These are phyloP conservation scores for Aspergillus japonicus DNA, from an alignment of 2,329 filamentous ascomycete genomes.

Conservation along the genomic window DNA sequence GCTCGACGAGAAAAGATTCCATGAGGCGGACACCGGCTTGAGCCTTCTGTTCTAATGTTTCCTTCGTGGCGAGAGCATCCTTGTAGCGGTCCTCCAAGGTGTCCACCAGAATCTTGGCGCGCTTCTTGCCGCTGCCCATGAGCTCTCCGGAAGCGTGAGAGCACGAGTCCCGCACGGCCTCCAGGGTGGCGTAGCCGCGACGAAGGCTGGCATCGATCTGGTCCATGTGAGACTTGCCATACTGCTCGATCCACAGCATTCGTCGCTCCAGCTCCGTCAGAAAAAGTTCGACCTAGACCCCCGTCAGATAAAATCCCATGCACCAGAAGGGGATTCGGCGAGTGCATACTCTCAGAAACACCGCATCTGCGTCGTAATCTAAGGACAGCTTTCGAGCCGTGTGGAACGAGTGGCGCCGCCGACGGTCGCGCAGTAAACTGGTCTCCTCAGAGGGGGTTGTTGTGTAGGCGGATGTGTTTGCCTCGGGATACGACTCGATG, in stretches of 20 bases:
- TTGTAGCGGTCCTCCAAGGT: constrained; percentile 86
- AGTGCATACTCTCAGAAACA: constrained; percentile 42
- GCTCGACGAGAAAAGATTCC: constrained; percentile 79
- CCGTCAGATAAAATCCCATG: constrained; percentile 11
- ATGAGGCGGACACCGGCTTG: constrained; percentile 82
- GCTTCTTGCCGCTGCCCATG: constrained; percentile 78
- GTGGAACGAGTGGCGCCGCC: constrained; percentile 48
- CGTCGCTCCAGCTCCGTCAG: constrained; percentile 81
- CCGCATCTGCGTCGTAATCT: constrained; percentile 46
- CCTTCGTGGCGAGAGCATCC: constrained; percentile 77
- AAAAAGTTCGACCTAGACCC: constrained; percentile 45
- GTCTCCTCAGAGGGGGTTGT: constrained; percentile 35
- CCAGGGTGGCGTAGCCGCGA: constrained; percentile 79
- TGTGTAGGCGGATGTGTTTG: constrained; percentile 25
- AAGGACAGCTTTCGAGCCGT: constrained; percentile 42
- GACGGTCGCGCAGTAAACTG: constrained; percentile 38
- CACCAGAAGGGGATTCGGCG: not conserved
- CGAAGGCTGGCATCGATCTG: constrained; percentile 81
- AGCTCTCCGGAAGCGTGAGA: constrained; percentile 87
- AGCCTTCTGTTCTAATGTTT: constrained; percentile 88
- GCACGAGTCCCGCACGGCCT: constrained; percentile 83
- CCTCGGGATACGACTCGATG: constrained; percentile 36
- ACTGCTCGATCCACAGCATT: constrained; percentile 83
- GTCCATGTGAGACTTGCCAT: constrained; percentile 76
- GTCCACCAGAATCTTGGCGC: constrained; percentile 86